Base-by-base conservation (phyloP, 78 protist species). In the Dictyostelium brefeldianum region DNA sequence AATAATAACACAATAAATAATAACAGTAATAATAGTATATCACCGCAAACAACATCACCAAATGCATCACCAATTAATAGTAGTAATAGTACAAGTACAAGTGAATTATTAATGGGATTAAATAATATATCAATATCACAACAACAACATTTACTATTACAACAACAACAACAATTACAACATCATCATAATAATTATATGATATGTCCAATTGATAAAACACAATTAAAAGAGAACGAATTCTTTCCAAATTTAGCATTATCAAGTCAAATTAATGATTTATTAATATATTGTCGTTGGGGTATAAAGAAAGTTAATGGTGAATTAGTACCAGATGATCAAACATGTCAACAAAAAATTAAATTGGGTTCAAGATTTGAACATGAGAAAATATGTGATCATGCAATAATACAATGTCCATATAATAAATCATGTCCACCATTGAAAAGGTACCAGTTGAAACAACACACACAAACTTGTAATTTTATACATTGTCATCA, bases 231-330 rank as follows among this genome's bases (percentile, higher is more conserved):
- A 18, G 90, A 77, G 25, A 41, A 70, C 47, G 95, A 91, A 48
- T 83, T 91, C 27, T 78, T 91, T 25, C 85, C 95, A 18, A 91
- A 91, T 46, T 48, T 91, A 48, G 95, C 95, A 18, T n/a, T 91
- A 56, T 27, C 59, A 18, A 77, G 56, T 41, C 95, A 91, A 80
- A 91, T 91, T 22, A 56, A 67, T 27, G 95, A 91, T 56, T 50
- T 91, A 9, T 25, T 91, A 64, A 47, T 91, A 0, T 64, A 78
- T 64, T 91, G 95, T 67, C 29, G 83, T 1, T 70, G 73, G 41
- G 95, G 90, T n/a, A n/a, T 78, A 9, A 91, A 64, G 54, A 59
- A 43, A 25, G 9, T n/a, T 31, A 69, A 56, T 50, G 95, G 95
- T 41, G 89, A 91, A 22, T 83, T 73, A 46, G 64, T 91, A 12